Evolutionary conservation across 2,329 filamentous ascomycete species (phyloP), one percentile per base, ranked within the genome.

Genomic region (Trichophyton schoenleinii): DNA sequence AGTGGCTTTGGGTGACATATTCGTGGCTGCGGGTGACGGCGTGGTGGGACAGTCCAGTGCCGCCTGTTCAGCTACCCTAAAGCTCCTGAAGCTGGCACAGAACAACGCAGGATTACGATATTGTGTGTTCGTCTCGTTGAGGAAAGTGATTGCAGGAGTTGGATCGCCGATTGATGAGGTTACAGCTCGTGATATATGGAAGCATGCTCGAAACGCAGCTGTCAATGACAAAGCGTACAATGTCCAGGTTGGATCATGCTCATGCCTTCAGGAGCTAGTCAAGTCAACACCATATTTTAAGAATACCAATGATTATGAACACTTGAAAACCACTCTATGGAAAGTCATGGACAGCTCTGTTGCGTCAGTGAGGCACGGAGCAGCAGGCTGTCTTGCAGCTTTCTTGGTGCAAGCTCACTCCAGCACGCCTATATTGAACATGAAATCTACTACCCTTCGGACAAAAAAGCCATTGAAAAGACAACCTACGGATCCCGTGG

Each of bases 11-110:
- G 94, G 94, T 36, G 87, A 94, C 70, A 84, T 97, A 38, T 97
- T 91, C 74, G 88, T 87, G 62, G 84, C 88, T n/a, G 92, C 92
- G 1, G 94, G 94, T 60, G 94, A 97, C 73, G 96, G 92, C 73
- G 90, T 89, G 57, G 89, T 95, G 72, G 86, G 87, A 65, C 78
- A 96, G 63, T 89, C 94, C 64, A 85, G 86, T 61, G 75, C 95
- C 63, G 84, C 86, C 15, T 89, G 86, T 67, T 81, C 84, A 9
- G 83, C 85, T 3, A 75, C 95, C 59, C 69, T 95, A 61, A 95
- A 91, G 73, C 78, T 91, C 0, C 75, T 95, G 64, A 97, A 96
- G 74, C 78, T 83, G 9, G 85, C 91, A 0, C 85, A 87, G 62
- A 88, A 79, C 68, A 87, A 96, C 78, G 86, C 90, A 0, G 94